A percentile compares a stretch with the other conserved stretches of the same genome.
These are phyloP conservation scores for Pezicula carpinea DNA, from an alignment of 2,329 filamentous ascomycete genomes.

Conservation along the genomic window DNA sequence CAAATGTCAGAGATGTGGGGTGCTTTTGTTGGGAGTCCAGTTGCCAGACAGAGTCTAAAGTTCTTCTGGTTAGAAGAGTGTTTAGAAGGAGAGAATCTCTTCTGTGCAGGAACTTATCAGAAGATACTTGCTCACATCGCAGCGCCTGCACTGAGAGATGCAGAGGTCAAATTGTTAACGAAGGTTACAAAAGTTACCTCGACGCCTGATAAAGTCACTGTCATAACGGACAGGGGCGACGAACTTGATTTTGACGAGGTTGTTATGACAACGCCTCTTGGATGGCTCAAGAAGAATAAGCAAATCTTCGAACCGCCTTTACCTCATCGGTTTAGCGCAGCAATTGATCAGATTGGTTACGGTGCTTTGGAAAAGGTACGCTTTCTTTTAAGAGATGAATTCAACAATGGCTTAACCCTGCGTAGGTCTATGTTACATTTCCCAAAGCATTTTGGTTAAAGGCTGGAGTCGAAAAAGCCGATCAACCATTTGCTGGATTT, in stretches of 20 bases:
- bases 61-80: constrained; percentile 56
- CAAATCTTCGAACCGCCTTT: constrained; percentile 39
- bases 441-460: constrained; percentile 56
- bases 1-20: constrained; percentile 42
- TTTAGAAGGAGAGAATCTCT: constrained; percentile 42
- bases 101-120: constrained; percentile 28
- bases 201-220: constrained; percentile 3
- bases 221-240: constrained; percentile 15
- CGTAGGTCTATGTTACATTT: constrained; percentile 45
- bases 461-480: constrained; percentile 2
- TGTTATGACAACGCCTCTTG: constrained; percentile 46
- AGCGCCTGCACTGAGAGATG: constrained; percentile 17
- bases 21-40: constrained; percentile 45
- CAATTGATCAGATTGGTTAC: constrained; percentile 42
- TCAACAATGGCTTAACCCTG: neutral
- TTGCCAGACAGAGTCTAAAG: constrained; percentile 47
- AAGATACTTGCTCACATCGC: constrained; percentile 25
- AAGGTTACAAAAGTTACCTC: constrained; percentile 17
- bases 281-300: constrained; percentile 41
- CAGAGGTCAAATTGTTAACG: constrained; percentile 19
- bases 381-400: neutral
- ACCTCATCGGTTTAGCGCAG: constrained; percentile 36
- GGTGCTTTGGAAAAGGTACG: constrained; percentile 46
- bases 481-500: constrained; percentile 38
- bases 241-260: constrained; percentile 34